phyloP scores from a whole-genome alignment of 345 rosid genomes.

The Salix koriyanagi region DNA sequence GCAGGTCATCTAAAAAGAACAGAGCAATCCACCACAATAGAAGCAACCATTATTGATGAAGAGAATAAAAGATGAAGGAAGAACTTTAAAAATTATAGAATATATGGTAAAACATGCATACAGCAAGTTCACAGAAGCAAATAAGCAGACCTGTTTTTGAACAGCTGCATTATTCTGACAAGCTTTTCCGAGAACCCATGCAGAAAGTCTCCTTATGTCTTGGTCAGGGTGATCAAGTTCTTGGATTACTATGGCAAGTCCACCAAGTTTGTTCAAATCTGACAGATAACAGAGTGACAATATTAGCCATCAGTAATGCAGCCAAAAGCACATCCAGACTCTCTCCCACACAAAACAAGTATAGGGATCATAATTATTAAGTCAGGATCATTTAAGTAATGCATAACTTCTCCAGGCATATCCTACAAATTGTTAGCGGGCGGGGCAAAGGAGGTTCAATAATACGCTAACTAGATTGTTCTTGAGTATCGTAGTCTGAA shows the following conservation, averaged over 20 bases:
- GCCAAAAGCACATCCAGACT: not conserved
- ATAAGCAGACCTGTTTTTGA: slow-evolving; percentile 59
- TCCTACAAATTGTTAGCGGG: not conserved
- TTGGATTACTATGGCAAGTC: slow-evolving; percentile 46
- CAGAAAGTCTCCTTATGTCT: slow-evolving; percentile 68
- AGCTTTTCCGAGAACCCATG: slow-evolving; percentile 93
- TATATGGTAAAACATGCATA: not conserved
- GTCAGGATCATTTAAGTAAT: not conserved
- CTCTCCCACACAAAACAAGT: not conserved
- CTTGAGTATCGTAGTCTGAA: not conserved
- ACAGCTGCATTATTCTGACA: slow-evolving; percentile 82
- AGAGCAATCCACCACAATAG: not conserved
- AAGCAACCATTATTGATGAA: not conserved
- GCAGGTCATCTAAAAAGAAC: slow-evolving; percentile 1
- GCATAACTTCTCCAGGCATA: not conserved
- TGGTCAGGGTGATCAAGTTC: slow-evolving; percentile 67
- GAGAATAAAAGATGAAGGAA: not conserved
- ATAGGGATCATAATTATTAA: not conserved
- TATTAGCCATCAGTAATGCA: slow-evolving; percentile 1
- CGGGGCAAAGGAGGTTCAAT: not conserved
- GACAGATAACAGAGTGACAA: slow-evolving; percentile 8
- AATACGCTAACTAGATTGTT: not conserved
- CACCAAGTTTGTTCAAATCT: slow-evolving; percentile 87
- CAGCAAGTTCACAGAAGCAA: not conserved
- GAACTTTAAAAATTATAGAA: not conserved